Conservation (phyloP, 2,329 filamentous ascomycete genomes). For the Helotiales sp. region DNA sequence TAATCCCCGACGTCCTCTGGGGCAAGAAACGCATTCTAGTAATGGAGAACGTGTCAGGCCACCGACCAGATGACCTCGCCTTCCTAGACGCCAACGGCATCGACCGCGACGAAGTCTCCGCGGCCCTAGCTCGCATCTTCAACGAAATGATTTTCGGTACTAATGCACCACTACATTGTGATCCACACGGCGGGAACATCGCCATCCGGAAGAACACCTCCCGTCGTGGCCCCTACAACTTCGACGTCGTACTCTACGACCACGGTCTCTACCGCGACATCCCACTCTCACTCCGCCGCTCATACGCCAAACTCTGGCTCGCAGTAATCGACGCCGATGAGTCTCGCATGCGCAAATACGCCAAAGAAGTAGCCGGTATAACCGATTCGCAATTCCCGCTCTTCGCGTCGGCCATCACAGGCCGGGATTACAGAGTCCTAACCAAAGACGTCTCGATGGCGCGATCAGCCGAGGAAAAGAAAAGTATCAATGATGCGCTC, state of each 20-base stretch:
- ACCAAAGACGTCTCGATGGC: conserved; percentile 57
- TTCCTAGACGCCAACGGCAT: conserved; percentile 87
- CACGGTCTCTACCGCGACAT: conserved; percentile 97
- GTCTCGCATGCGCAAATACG: conserved; percentile 82
- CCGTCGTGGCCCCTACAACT: conserved; percentile 67
- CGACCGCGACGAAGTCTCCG: conserved; percentile 93
- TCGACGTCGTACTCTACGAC: conserved; percentile 95
- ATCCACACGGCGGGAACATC: conserved; percentile 95
- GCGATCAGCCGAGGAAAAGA: conserved; percentile 78
- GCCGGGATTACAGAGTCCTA: conserved; percentile 84
- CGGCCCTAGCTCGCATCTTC: conserved; percentile 88
- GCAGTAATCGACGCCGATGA: conserved; percentile 92
- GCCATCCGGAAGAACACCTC: conserved; percentile 81
- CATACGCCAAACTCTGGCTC: conserved; percentile 97
- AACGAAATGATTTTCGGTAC: conserved; percentile 99
- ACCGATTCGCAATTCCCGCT: conserved; percentile 89
- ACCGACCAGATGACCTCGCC: conserved; percentile 84
- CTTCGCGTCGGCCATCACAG: conserved; percentile 95
- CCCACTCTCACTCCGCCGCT: conserved; percentile 74
- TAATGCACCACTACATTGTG: conserved; percentile 89
- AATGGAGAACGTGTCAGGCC: conserved; percentile 91
- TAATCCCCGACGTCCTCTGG: conserved; percentile 91
- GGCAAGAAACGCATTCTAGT: conserved; percentile 87
- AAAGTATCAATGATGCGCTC: conserved; percentile 81
- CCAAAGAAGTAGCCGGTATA: conserved; percentile 86